These are phyloP conservation scores for Aureobasidium zeae DNA, from an alignment of 2,329 filamentous ascomycete species.

Conservation along the genomic window DNA sequence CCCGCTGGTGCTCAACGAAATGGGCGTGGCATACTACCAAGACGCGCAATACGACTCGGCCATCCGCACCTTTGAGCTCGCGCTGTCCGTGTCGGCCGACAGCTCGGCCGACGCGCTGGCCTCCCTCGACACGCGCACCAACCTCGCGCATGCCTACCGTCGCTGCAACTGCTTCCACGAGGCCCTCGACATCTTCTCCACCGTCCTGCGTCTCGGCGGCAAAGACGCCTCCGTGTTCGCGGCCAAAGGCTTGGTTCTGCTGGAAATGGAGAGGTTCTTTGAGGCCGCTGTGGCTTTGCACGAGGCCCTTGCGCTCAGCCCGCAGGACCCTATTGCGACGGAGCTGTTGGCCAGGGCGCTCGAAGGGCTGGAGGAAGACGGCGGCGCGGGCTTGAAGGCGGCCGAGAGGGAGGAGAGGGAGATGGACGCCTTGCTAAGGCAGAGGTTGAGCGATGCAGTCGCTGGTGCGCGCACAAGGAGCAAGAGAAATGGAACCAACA, in stretches of 20 bases:
- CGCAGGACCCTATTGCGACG: constrained; percentile 72
- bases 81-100: constrained; percentile 67
- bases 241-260: constrained; percentile 72
- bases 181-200: constrained; percentile 73
- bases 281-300: constrained; percentile 77
- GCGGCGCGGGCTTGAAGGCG: constrained; percentile 39
- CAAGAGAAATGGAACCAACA: too few species aligned
- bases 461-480: too few species aligned
- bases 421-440: too few species aligned
- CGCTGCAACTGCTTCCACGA: constrained; percentile 59
- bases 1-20: constrained; percentile 85
- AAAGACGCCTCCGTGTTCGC: constrained; percentile 71
- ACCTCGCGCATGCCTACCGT: constrained; percentile 80
- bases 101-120: constrained; percentile 59
- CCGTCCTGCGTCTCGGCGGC: constrained; percentile 67
- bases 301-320: constrained; percentile 68
- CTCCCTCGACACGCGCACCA: constrained; percentile 76
- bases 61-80: constrained; percentile 65
- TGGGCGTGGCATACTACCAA: constrained; percentile 93
- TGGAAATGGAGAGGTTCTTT: constrained; percentile 65
- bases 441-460: too few species aligned
- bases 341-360: constrained; percentile 67
- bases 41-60: constrained; percentile 71
- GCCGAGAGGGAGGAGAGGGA: too few species aligned
- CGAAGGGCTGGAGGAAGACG: constrained; percentile 49